Conservation (phyloP, 768 basidiomycete species). For the Tulasnella sp. region DNA sequence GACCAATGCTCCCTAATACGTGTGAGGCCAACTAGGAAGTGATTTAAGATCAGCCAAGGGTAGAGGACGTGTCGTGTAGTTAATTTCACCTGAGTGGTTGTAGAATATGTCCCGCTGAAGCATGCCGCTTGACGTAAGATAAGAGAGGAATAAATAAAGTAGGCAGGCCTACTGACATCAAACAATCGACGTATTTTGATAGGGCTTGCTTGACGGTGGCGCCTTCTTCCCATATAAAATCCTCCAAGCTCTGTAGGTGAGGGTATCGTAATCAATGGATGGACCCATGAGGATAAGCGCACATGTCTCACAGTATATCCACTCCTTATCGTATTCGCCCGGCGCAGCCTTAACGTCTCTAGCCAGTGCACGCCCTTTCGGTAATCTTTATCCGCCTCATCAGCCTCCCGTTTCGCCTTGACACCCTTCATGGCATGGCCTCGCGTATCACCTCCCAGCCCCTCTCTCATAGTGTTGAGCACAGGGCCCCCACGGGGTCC, state of each 20-base stretch:
- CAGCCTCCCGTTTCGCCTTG: conserved; percentile 77
- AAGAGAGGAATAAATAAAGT: not conserved
- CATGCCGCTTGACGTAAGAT: not conserved
- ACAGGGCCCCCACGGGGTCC: conserved; percentile 14
- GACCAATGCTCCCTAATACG: conserved; percentile 46
- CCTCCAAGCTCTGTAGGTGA: conserved; percentile 55
- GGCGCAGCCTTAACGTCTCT: conserved; percentile 75
- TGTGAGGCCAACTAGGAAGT: conserved; percentile 57
- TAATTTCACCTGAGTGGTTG: not conserved
- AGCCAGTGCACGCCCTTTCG: conserved; percentile 82
- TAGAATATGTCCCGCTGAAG: not conserved
- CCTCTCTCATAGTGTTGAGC: conserved; percentile 41
- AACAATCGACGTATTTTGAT: conserved; percentile 65
- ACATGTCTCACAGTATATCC: conserved; percentile 54
- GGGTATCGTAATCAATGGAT: not conserved
- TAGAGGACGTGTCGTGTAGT: not conserved
- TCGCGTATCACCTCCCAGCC: conserved; percentile 38
- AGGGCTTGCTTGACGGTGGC: conserved; percentile 50
- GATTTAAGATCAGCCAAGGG: not conserved
- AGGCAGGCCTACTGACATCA: conserved; percentile 41
- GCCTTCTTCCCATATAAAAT: conserved; percentile 64
- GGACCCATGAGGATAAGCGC: not conserved
- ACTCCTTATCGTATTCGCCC: conserved; percentile 70
- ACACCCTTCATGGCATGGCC: conserved; percentile 59
- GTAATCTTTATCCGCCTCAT: conserved; percentile 91